Evolutionary conservation across 2,329 filamentous ascomycete genomes (phyloP), one percentile per base, ranked within the genome.

Genomic region (Mollisiaceae sp.): DNA sequence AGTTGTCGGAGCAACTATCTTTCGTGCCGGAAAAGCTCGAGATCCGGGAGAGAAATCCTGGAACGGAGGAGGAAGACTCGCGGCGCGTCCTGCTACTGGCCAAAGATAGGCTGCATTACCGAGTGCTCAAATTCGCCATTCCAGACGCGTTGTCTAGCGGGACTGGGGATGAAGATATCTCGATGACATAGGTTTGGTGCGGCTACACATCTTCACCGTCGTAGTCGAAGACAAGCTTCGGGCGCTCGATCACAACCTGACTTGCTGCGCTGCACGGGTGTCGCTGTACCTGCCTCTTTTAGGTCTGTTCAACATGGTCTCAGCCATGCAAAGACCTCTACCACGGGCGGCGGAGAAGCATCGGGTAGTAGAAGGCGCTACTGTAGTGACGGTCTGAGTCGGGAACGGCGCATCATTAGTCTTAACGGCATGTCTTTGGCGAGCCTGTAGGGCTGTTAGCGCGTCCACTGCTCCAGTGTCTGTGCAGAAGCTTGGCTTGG

Each of bases 31-130:
- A 70, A 8, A 72, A 58, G 27, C 67, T 76, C 4, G 69, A 73
- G 36, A 59, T 75, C 41, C 67, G 73, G 62, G 63, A 59, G 32
- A 63, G 50, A 45, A 61, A 50, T 45, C 32, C 27, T 8, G n/a
- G 38, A 58, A 58, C 38, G 41, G 36, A 45, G 15, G 65, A 66
- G 11, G 65, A 66, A 27, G 65, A 72, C 27, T 59, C 52, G 22
- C 65, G 63, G 57, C 69, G 74, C 56, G 59, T 76, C 8, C 62
- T 74, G 38, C 35, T 76, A 35, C 60, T 76, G 8, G 65, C 67
- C 24, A 69, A 72, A 66, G 71, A 74, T 41, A 66, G 61, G 27
- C 22, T 71, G 47, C 70, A 72, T 24, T 76, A 76, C 52, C 73
- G 72, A 57, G 69, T 76, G 32, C 69, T 75, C 22, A 72, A 65